Evolutionary conservation across 192 early-diverging fungal genomes (phyloP), one percentile per base, ranked within the genome.

Genomic region (Ramicandelaber brevisporus): DNA sequence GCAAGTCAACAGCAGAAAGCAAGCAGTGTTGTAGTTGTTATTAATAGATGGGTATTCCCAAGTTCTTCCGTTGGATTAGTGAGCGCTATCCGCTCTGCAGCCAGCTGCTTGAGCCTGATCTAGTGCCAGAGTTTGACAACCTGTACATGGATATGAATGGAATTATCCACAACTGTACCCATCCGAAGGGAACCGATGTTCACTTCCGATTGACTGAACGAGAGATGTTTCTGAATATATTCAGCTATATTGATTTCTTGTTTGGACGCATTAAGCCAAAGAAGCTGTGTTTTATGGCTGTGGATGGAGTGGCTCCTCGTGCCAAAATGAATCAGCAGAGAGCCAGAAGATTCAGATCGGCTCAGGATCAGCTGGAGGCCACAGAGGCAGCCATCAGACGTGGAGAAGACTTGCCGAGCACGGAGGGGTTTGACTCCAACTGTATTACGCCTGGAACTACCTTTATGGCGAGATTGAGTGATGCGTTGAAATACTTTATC

Each of bases 311-410:
- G 26, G 92, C 92, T 0, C 92, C 92, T 12, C 65, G 92, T 26
- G 92, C 92, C 14, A 98, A 98, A 46, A 98, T 98, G 88, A 98
- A 98, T 43, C 87, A 98, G 51, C 92, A 98, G 53, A 74, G 92
- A 8, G 81, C 82, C 3, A 69, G 92, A 18, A 75, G 92, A 22
- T 98, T 98, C 60, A 68, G 86, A 34, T 81, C 93, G 1, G 81
- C 89, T 14, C 78, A 71, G 48, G 88, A 93, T 43, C 65, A 61
- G 20, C 38, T 57, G 35, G 57, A 63, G 37, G 55, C 62, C 12
- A 50, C 48, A 16, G 60, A 55, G 39, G 68, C 61, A 37, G 70
- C 72, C 4, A 33, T 86, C 13, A 33, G 43, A 18, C 61, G 64
- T 24, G 81, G 76, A 5, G 80, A 79, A 27, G 62, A 74, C 14